Base-by-base conservation (phyloP, 2,329 filamentous ascomycete genomes). In the Dactylellina drechsleri region DNA sequence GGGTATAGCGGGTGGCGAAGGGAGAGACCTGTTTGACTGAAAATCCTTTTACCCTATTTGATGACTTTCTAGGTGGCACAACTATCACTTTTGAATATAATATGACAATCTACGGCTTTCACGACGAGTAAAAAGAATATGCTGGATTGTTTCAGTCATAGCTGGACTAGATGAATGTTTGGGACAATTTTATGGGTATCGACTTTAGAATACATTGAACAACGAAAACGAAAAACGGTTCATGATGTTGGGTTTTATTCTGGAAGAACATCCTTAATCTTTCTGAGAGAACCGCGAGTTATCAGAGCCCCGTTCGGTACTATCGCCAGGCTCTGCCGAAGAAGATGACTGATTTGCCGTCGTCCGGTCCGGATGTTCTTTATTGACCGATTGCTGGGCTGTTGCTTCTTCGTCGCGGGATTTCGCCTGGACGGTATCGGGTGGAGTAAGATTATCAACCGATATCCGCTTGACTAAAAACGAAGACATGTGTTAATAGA, bases 1-100 rank as follows among this genome's bases (percentile, higher is more conserved):
- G 78, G 77, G 77, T n/a, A 18, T 79, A 50, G 53, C 77, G 13
- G 77, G 66, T 16, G 77, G 53, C 62, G 65, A 74, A 50, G 70
- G 47, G 67, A 62, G 43, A 57, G 78, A 70, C 65, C 40, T 64
- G n/a, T 75, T 75, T 28, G 41, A 31, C 26, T 74, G 70, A 74
- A 40, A 6, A 26, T 10, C 31, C 31, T 7, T 10, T 36, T 36
- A 36, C 31, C 31, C 31, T 7, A 36, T 36, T 36, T 10, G 31
- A 36, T 8, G 2, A 36, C 2, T 36, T 36, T 10, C 31, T 23
- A 23, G 10, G 31, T 1, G 6, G 31, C 10, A 36, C 31, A 23
- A 1, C 31, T 36, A 36, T 7, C 31, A 36, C 10, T 36, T 36
- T 36, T 7, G 31, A 10, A 36, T 36, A 36, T 10, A 5, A 36